Evolutionary conservation across 495 filamentous ascomycete genomes (phyloP).

Genomic region (Neurospora pannonica): DNA sequence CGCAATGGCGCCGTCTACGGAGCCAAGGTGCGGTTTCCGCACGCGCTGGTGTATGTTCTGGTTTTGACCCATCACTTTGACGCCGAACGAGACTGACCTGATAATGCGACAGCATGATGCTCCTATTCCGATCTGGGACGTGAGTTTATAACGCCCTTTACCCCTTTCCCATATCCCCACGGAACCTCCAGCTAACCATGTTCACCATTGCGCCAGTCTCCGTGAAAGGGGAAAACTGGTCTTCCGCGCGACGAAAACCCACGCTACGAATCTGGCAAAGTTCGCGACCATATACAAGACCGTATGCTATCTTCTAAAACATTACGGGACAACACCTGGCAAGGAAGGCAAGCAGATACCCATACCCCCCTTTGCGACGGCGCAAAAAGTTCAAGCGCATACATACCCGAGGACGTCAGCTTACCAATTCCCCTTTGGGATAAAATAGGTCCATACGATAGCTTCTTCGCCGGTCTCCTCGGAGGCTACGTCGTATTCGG

Average conservation of each 20-base stretch:
- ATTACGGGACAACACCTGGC: slow-evolving; percentile 47
- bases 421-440: not conserved
- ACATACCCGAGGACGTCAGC: not conserved
- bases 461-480: slow-evolving; percentile 80
- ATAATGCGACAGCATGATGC: slow-evolving; percentile 59
- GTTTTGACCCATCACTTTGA: slow-evolving; percentile 48
- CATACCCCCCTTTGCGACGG: not conserved
- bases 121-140: slow-evolving; percentile 89
- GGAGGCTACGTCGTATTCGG: slow-evolving; percentile 94
- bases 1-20: slow-evolving; percentile 98
- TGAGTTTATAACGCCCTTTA: slow-evolving; percentile 23
- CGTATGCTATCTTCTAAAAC: slow-evolving; percentile 60
- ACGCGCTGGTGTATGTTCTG: slow-evolving; percentile 73
- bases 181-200: not conserved
- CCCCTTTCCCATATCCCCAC: not conserved
- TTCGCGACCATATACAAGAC: slow-evolving; percentile 88
- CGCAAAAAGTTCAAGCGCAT: not conserved
- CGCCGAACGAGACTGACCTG: slow-evolving; percentile 1
- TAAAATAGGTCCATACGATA: slow-evolving; percentile 56
- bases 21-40: slow-evolving; percentile 95
- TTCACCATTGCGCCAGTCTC: slow-evolving; percentile 35
- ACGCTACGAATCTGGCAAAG: slow-evolving; percentile 82
- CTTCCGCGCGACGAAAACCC: slow-evolving; percentile 75
- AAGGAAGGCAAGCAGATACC: slow-evolving; percentile 37
- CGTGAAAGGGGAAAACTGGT: slow-evolving; percentile 71